Base-by-base conservation (phyloP, 192 early-diverging fungal genomes). In the Haplosporangium gracile region DNA sequence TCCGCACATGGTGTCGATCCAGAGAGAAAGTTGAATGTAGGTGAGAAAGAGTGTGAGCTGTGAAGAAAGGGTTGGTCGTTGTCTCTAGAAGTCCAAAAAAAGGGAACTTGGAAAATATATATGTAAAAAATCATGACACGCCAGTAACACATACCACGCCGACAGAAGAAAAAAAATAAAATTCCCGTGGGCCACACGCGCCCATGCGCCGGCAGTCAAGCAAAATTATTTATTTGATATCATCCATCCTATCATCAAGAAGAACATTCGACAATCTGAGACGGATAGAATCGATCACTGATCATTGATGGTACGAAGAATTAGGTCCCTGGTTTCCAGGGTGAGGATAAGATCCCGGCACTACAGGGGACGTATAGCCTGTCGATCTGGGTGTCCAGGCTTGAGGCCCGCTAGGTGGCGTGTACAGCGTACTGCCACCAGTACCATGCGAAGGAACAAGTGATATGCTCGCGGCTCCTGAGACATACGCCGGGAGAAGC, bases 1-100 rank as follows among this genome's bases (percentile, higher is more conserved):
- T 57, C 81, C 81, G 70, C 81, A 82, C 81, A 82, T 82, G 34
- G 73, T 51, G 18, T 55, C 8, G 45, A 73, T 73, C n/a, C 22
- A n/a, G n/a, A 53, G 22, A 24, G 7, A n/a, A n/a, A 65, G 60
- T 32, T 20, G n/a, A 47, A 26, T 29, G 77, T 55, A 29, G 0
- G 53, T 38, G 32, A 73, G 43, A 69, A 45, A 47, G 74, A 45
- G 57, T 42, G 70, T 11, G 77, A 42, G 63, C 3, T 22, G 51
- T 57, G 29, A 74, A 74, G 32, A 13, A 43, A 7, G 68, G 34
- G 32, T 18, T 55, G 51, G n/a, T 60, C 0, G 2, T 24, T 10
- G n/a, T 20, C 24, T 8, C 22, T 24, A n/a, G n/a, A 26, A 26
- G 15, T 2, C 11, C 2, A 45, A 51, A 49, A 49, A 16, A 49